Percentiles rank a stretch among this genome's conserved stretches.
Evolutionary conservation across 2,329 filamentous ascomycete species (phyloP).

Genomic region (Colletotrichum nymphaeae): DNA sequence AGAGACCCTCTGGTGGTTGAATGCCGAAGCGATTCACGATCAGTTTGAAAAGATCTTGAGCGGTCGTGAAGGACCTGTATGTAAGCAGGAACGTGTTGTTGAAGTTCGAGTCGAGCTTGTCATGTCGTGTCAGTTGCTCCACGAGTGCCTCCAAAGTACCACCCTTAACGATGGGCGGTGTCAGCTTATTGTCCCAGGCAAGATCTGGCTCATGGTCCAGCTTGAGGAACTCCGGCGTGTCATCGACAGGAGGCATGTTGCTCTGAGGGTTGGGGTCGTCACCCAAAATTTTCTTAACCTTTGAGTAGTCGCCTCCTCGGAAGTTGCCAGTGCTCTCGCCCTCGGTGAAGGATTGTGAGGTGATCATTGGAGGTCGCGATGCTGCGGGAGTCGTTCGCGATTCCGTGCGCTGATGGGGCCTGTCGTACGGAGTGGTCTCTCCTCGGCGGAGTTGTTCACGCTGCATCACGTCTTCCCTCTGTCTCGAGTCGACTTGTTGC

Average conservation of each 20-base stretch:
- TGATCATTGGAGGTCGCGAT: slow-evolving; percentile 59
- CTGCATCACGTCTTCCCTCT: slow-evolving; percentile 58
- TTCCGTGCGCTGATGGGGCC: slow-evolving; percentile 66
- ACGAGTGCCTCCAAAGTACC: slow-evolving; percentile 90
- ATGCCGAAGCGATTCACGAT: slow-evolving; percentile 92
- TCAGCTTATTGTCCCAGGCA: slow-evolving; percentile 86
- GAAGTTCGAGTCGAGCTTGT: slow-evolving; percentile 93
- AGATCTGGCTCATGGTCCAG: slow-evolving; percentile 92
- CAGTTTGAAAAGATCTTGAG: slow-evolving; percentile 90
- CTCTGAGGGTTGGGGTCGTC: slow-evolving; percentile 68
- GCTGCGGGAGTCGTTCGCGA: slow-evolving; percentile 55
- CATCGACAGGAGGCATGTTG: slow-evolving; percentile 69
- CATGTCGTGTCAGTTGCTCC: slow-evolving; percentile 94
- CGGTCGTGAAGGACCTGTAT: slow-evolving; percentile 93
- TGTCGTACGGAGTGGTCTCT: slow-evolving; percentile 68
- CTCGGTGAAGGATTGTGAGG: slow-evolving; percentile 74
- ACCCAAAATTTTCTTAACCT: slow-evolving; percentile 74
- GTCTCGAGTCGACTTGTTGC: slow-evolving; percentile 53
- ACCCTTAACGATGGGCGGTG: slow-evolving; percentile 82
- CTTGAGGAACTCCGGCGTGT: slow-evolving; percentile 84
- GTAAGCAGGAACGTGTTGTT: slow-evolving; percentile 98
- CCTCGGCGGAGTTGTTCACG: slow-evolving; percentile 67
- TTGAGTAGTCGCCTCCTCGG: slow-evolving; percentile 71
- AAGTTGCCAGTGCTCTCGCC: slow-evolving; percentile 66
- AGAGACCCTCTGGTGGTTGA: slow-evolving; percentile 87